Percentiles rank a stretch among this genome's conserved stretches.
Conservation (phyloP, 202 grass and related monocot species). For the Digitaria exilis region DNA sequence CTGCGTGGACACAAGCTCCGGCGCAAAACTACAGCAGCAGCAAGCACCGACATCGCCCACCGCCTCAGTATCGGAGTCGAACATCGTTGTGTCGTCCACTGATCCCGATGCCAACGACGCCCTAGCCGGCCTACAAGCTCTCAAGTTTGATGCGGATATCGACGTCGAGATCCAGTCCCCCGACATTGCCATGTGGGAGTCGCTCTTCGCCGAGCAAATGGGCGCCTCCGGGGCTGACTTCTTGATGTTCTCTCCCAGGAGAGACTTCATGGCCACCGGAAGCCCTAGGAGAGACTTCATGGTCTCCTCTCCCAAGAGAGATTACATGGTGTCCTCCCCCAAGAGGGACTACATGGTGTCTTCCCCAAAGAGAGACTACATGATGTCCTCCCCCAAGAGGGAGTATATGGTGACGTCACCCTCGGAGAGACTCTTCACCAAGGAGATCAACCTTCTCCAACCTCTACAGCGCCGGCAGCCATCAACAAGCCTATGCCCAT, state of each 20-base stretch:
- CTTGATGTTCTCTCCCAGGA: conserved; percentile 58
- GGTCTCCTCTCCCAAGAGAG: conserved; percentile 57
- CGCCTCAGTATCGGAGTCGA: conserved; percentile 57
- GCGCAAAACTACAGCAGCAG: conserved; percentile 41
- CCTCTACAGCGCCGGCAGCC: conserved; percentile 24
- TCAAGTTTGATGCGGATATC: conserved; percentile 54
- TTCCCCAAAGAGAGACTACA: conserved; percentile 53
- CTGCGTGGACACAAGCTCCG: conserved; percentile 15
- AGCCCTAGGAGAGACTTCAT: conserved; percentile 54
- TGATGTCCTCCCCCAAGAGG: conserved; percentile 57
- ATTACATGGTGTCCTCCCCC: conserved; percentile 63
- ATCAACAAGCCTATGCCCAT: conserved; percentile 38
- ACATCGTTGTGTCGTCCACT: conserved; percentile 41
- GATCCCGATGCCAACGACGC: conserved; percentile 46
- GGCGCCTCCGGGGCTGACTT: conserved; percentile 43
- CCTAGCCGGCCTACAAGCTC: conserved; percentile 42
- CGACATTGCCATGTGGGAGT: conserved; percentile 62
- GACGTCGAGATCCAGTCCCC: conserved; percentile 66
- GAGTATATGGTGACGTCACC: conserved; percentile 65
- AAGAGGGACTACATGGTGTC: conserved; percentile 61
- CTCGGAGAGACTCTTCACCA: conserved; percentile 52
- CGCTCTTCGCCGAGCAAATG: conserved; percentile 61
- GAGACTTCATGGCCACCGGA: conserved; percentile 51
- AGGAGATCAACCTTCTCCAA: conserved; percentile 47
- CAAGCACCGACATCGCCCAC: conserved; percentile 48